Evolutionary conservation across 2,329 filamentous ascomycete species (phyloP), one percentile per base, ranked within the genome.

Genomic region (Chrysoporthe deuterocubensis): DNA sequence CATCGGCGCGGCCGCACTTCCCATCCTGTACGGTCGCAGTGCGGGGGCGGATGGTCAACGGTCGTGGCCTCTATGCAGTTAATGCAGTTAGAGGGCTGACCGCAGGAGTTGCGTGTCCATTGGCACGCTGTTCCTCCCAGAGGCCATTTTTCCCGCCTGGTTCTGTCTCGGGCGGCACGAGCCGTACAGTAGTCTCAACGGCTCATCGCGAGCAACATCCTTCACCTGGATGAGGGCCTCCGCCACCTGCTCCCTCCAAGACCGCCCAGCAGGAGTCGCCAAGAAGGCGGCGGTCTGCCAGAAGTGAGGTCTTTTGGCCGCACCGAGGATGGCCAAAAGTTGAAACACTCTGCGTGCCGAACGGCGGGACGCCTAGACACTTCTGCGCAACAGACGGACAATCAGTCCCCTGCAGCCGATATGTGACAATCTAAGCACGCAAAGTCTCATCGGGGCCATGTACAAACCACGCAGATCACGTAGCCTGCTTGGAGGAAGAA

Each of bases 151-250:
- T 21, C 14, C 16, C 54, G 54, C 16, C 16, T n/a, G 54, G 32
- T 32, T 32, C 13, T 54, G 62, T 68, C 66, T 65, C 59, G 40
- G 50, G 61, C 65, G 67, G 64, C 50, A 66, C 40, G 58, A 61
- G 21, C 67, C 67, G 67, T 42, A 26, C 26, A 26, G 26, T 26
- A 63, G 48, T 65, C 56, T 62, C 59, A 59, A 63, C 64, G 64
- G 64, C 54, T 57, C 50, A 14, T 58, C 59, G 58, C 64, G 40
- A 43, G 57, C 64, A 50, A 37, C 67, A 50, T 68, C 40, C 58
- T 64, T 32, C 26, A 54, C 26, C 50, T 54, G 50, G 26, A 34
- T 21, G 18, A 54, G 5, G 37, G 54, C 34, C 9, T 2, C 54
- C 32, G 34, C 54, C 54, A n/a, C 34, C 8, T 40, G 6, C 40